Percentiles rank a stretch among this genome's conserved stretches.
phyloP scores from a whole-genome alignment of 495 filamentous ascomycete genomes.

The Talaromyces proteolyticus region DNA sequence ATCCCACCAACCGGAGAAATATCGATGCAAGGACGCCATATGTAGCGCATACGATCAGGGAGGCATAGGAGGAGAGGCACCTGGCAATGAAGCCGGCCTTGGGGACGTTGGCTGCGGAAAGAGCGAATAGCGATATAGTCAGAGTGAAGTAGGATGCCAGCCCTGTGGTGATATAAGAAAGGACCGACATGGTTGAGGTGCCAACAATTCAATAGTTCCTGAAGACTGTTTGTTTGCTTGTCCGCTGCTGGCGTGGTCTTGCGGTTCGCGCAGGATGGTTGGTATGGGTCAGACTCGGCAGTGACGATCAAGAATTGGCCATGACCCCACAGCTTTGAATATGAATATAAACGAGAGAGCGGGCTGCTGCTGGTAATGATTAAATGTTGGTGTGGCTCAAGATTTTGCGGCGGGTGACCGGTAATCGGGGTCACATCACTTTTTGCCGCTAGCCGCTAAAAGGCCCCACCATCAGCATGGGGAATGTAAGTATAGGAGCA shows the following conservation, averaged over 20 bases:
- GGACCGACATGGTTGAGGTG: constrained; percentile 38
- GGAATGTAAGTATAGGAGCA: too few relatives aligned
- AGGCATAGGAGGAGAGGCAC: constrained; percentile 62
- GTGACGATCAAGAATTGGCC: background rate
- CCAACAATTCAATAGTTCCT: too few relatives aligned
- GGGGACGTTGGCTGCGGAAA: constrained; percentile 46
- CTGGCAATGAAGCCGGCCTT: constrained; percentile 65
- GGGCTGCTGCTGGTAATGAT: too few relatives aligned
- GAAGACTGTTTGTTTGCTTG: too few relatives aligned
- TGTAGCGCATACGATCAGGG: constrained; percentile 54
- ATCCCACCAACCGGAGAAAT: constrained; percentile 61
- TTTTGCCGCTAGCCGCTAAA: too few relatives aligned
- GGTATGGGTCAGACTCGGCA: background rate
- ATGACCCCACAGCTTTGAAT: background rate
- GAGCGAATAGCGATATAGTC: constrained; percentile 51
- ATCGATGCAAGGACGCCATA: constrained; percentile 79
- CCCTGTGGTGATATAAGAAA: constrained; percentile 44
- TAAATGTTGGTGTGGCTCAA: too few relatives aligned
- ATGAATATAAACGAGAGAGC: background rate
- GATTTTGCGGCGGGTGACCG: too few relatives aligned
- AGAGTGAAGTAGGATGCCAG: constrained; percentile 48
- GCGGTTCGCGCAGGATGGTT: background rate
- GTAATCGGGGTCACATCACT: too few relatives aligned
- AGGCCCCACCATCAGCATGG: too few relatives aligned
- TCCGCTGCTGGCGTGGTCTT: background rate